Base-by-base conservation (phyloP, 179 eudicot genomes). In the Carnegiea gigantea region DNA sequence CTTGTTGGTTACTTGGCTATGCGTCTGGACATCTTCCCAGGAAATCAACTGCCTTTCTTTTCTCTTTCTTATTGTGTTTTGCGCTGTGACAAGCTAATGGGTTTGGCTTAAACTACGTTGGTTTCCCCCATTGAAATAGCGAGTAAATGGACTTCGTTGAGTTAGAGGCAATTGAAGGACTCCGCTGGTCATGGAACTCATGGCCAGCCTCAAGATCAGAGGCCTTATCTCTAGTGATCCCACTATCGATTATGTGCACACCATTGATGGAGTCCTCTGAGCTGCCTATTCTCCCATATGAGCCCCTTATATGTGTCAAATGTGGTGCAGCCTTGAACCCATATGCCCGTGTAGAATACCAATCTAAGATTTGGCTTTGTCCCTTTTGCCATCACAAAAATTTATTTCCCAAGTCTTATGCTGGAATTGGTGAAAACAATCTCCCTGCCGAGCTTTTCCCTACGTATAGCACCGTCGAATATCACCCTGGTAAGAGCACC, bases 381-480 rank as follows among this genome's bases (percentile, higher is more conserved):
- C 95, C 99, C 30, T 97, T 97, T 85, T 97, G 99, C 76, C 78
- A 85, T 81, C 78, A 82, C 38, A 93, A 83, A 78, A 93, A 92
- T 80, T 83, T 82, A 21, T 97, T 97, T 49, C 99, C 99, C 0
- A 90, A 87, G 48, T 85, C 93, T 0, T 93, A 96, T 60, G 68
- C 88, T 46, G 91, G 88, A 10, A 88, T 95, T 81, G 92, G 92
- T 23, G 99, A 96, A 78, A 86, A 90, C 73, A 93, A 90, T 67
- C 92, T 97, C 15, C 99, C 99, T 0, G 99, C 98, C 62, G 99
- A 97, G 89, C 93, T 97, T 28, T 97, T 91, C 23, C 99, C 99
- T 3, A 93, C 97, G 15, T 93, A 95, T 78, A 89, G 97, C 75
- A 89, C 94, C 0, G 98, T 97, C 1, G 99, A 95, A 83, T 95